These are phyloP conservation scores for Epichloe sp. DNA, from an alignment of 2,329 filamentous ascomycete genomes.

Conservation along the genomic window DNA sequence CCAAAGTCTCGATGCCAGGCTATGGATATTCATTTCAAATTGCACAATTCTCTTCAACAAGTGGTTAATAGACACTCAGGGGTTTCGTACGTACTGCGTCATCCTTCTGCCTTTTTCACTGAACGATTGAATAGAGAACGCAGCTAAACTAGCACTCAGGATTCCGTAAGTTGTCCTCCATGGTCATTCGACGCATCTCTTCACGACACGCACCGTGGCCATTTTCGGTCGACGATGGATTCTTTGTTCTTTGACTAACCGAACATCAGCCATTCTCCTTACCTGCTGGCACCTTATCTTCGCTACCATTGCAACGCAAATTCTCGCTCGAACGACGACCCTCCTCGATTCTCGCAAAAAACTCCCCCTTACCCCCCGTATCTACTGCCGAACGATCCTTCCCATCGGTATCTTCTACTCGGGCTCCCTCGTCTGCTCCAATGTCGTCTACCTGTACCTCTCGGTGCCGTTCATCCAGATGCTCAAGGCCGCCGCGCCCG, in stretches of 20 bases:
- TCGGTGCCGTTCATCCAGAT: constrained; percentile 59
- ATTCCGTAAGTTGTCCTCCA: constrained; percentile 1
- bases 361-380: constrained; percentile 45
- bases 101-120: neutral
- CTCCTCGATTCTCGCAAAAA: constrained; percentile 50
- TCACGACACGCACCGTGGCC: neutral
- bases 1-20: constrained; percentile 19
- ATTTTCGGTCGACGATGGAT: neutral
- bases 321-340: constrained; percentile 49
- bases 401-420: constrained; percentile 56
- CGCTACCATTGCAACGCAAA: constrained; percentile 51
- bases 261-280: constrained; percentile 40
- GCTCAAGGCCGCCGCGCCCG: constrained; percentile 55
- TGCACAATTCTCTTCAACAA: constrained; percentile 87
- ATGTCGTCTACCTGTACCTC: constrained; percentile 54
- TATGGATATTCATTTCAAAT: constrained; percentile 79
- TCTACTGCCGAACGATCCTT: constrained; percentile 50
- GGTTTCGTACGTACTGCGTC: constrained; percentile 11
- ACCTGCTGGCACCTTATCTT: constrained; percentile 58
- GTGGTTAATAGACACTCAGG: constrained; percentile 53
- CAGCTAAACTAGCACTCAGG: neutral
- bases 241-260: neutral
- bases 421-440: constrained; percentile 52
- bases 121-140: neutral
- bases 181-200: neutral